Percentiles rank a stretch among this genome's conserved stretches.
phyloP scores from a whole-genome alignment of 2,329 filamentous ascomycete species.

The Teratosphaeria gauchensis region DNA sequence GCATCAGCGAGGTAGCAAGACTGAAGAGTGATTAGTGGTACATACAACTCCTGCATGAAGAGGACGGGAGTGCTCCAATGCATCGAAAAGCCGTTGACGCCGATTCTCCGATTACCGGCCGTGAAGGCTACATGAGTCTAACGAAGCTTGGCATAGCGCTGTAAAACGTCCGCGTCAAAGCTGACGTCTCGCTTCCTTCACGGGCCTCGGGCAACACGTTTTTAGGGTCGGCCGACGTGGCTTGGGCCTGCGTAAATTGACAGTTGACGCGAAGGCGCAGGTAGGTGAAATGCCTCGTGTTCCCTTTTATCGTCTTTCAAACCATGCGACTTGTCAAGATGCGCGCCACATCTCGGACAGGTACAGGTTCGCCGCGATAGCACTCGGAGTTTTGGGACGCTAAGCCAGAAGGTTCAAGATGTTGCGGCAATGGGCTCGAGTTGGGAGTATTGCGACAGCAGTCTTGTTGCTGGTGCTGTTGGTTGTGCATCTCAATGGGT shows the following conservation, averaged over 20 bases:
- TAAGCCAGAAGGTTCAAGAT: background rate
- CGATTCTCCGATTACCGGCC: background rate
- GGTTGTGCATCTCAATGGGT: background rate
- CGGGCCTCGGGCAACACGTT: background rate
- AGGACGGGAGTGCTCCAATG: no score
- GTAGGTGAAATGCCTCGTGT: background rate
- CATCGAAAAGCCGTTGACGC: background rate
- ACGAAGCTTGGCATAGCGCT: background rate
- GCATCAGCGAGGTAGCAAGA: no score
- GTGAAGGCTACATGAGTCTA: background rate
- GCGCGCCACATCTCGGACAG: background rate
- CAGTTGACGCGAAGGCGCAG: background rate
- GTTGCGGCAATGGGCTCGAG: constrained; percentile 2
- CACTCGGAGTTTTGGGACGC: background rate
- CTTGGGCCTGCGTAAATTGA: background rate
- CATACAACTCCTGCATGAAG: no score
- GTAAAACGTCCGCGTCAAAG: background rate
- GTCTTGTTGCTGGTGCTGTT: background rate
- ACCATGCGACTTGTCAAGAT: background rate
- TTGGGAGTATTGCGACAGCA: background rate
- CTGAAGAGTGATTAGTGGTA: no score
- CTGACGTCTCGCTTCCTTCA: background rate
- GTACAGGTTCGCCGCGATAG: background rate
- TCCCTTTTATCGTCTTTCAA: background rate
- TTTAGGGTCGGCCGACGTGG: background rate